A percentile compares a stretch with the other conserved stretches of the same genome.
phyloP scores from a whole-genome alignment of 1,139 yeast species.

The Saccharomyces hybrid region DNA sequence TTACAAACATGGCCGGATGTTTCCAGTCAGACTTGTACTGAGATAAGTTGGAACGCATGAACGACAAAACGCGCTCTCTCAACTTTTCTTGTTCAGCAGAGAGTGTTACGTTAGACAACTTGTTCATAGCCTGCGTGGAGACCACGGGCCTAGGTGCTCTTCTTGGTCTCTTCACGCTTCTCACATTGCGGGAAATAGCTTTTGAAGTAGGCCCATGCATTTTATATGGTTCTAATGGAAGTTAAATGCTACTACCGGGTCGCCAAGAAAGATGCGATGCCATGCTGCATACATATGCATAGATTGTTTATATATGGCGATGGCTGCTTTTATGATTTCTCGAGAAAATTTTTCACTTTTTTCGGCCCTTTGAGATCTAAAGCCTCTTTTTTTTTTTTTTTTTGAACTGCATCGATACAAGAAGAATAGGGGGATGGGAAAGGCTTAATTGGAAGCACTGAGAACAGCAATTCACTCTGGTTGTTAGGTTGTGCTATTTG shows the following conservation, averaged over 20 bases:
- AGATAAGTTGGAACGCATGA: conserved; percentile 23
- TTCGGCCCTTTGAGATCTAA: not conserved
- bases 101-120: conserved; percentile 30
- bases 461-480: not conserved
- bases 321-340: not conserved
- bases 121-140: conserved; percentile 28
- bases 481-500: not conserved
- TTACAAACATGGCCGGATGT: conserved; percentile 33
- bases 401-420: not conserved
- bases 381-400: not conserved
- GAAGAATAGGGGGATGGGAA: not conserved
- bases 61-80: conserved; percentile 26
- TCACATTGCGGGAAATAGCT: not conserved
- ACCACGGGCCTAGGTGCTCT: conserved; percentile 4
- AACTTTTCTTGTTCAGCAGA: conserved; percentile 33
- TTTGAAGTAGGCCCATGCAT: conserved; percentile 8
- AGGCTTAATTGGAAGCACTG: not conserved
- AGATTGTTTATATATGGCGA: not conserved
- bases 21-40: conserved; percentile 10
- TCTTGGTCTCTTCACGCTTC: conserved; percentile 6
- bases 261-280: not conserved
- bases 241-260: not conserved
- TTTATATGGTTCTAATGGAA: not conserved
- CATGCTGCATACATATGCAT: not conserved
- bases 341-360: not conserved